Evolutionary conservation across 768 basidiomycete species (phyloP), one percentile per base, ranked within the genome.

Genomic region (Piloderma croceum): DNA sequence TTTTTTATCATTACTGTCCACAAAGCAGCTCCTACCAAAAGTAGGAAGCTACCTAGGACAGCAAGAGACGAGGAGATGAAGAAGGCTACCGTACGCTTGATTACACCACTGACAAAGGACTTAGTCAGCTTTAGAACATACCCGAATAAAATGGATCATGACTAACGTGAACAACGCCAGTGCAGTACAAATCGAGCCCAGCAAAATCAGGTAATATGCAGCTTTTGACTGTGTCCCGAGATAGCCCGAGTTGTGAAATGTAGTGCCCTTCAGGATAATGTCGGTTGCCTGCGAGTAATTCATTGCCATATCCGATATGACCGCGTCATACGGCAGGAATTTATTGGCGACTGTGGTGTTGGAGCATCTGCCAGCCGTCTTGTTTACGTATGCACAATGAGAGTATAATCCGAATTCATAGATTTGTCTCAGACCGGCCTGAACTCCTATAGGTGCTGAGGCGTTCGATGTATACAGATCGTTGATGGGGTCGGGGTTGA

Each of bases 381-480:
- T 59, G 47, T 78, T 73, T 49, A 82, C 65, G 50, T 81, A 89
- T 51, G 72, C 87, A 50, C 88, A 90, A 56, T 84, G 77, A 15
- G 79, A 77, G 63, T 90, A 90, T 19, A 90, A 66, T n/a, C 88
- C 88, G 47, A 83, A 90, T 44, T 77, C 65, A 63, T 90, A 90
- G 44, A 69, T 60, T 56, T 80, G 73, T 51, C 87, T 76, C 42
- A 90, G 62, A 15, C 88, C 88, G 11, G 67, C 63, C 34, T 65
- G 53, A 35, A 61, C 54, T 35, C 68, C 70, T 2, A 90, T 74
- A 4, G 85, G 79, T 31, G 73, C 70, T 24, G 76, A 75, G 18
- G 77, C 67, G 56, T 88, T 81, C 34, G 53, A 57, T n/a, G 83
- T 76, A 59, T 86, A 86, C 10, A 90, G 67, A 19, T 71, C 75